These are phyloP conservation scores for Fusarium redolens DNA, from an alignment of 2,329 filamentous ascomycete species.

Conservation along the genomic window DNA sequence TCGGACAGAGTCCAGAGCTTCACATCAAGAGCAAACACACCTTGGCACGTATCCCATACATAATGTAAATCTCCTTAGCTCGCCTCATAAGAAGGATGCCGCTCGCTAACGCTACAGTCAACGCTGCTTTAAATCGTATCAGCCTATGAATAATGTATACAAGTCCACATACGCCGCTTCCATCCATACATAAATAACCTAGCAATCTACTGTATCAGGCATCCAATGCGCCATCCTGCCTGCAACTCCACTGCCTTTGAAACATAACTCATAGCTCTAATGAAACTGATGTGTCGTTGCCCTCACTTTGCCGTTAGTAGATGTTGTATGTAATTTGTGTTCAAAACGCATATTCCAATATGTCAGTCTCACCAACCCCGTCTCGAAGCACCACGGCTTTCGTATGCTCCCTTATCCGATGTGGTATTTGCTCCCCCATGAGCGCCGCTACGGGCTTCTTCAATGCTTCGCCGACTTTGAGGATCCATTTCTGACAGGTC, in stretches of 20 bases:
- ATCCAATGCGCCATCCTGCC: slow-evolving; percentile 31
- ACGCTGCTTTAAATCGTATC: background rate
- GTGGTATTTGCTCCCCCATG: slow-evolving; percentile 48
- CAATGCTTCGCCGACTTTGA: slow-evolving; percentile 67
- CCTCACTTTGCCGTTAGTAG: background rate
- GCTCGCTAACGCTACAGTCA: slow-evolving; percentile 1
- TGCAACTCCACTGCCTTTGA: slow-evolving; percentile 28
- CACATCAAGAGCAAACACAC: background rate
- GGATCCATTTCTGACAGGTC: slow-evolving; percentile 78
- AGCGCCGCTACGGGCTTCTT: slow-evolving; percentile 60
- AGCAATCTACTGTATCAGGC: slow-evolving; percentile 18
- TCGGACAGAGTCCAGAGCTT: background rate
- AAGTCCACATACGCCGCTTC: slow-evolving; percentile 29
- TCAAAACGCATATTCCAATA: slow-evolving; percentile 13
- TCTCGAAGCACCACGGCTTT: slow-evolving; percentile 51
- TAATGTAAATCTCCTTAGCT: background rate
- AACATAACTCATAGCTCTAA: slow-evolving; percentile 22
- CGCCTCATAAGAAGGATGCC: background rate
- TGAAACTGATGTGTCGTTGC: slow-evolving; percentile 4
- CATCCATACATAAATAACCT: slow-evolving; percentile 3
- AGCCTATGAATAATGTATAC: slow-evolving; percentile 11
- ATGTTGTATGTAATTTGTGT: slow-evolving; percentile 16
- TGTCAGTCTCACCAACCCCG: slow-evolving; percentile 51
- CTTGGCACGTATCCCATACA: background rate
- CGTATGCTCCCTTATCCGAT: slow-evolving; percentile 54